Evolutionary conservation across 306 rosid genomes (phyloP), one percentile per base, ranked within the genome.

Genomic region (Inga laurina): DNA sequence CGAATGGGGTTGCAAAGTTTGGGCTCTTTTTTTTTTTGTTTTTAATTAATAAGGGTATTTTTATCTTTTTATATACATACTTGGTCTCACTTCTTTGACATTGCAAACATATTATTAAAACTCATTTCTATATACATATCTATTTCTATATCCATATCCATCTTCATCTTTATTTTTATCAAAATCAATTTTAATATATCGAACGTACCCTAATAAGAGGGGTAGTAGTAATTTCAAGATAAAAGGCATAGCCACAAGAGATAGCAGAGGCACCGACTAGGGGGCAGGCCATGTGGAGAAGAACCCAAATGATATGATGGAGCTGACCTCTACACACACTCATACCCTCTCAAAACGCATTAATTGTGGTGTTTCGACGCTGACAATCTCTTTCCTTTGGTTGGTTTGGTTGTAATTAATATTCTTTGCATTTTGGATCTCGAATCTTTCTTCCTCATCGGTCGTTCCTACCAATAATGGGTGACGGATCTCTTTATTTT

Each of bases 291-390:
- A 82, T 78, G 88, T 85, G 88, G 43, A 16, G 12, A 75, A 80
- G 61, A 64, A 19, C 46, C 61, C 59, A 59, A 71, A 64, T 37
- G 80, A 72, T 16, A 59, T 2, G 59, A 70, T 67, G 30, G 74
- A 19, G 21, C 61, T 65, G 54, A 48, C 54, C 54, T 48, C 6
- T 4, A 48, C 54, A 48, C 18, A 48, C 41, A 35, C 37, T 2
- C 35, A 37, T 7, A 37, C 41, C 5, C 41, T 1, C 6, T 48
- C 54, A 13, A 13, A 48, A 56, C 62, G 75, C 86, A 86, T 82
- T 86, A 79, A 86, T 86, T 70, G 56, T 61, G 72, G 45, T 72
- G 70, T 75, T 74, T 69, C 76, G 64, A 75, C 27, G 74, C 84
- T 74, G 88, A 82, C 85, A 82, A 78, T 19, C 62, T 13, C 19